Evolutionary conservation across 2,329 filamentous ascomycete genomes (phyloP).

Genomic region (Cladophialophora psammophila): DNA sequence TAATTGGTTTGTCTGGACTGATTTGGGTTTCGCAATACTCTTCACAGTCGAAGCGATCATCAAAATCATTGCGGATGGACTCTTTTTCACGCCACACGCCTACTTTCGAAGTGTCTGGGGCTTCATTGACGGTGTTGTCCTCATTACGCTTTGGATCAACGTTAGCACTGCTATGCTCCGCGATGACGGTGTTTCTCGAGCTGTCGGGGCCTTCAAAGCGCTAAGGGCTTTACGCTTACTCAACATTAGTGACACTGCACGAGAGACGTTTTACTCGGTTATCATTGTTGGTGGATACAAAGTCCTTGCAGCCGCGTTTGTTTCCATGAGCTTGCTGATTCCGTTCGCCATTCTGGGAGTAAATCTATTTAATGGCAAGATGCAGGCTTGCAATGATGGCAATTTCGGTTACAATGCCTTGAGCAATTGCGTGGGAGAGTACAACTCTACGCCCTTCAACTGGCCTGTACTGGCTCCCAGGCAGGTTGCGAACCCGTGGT

Average conservation of each 20-base stretch:
- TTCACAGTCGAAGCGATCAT: slow-evolving; percentile 87
- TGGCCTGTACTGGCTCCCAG: slow-evolving; percentile 88
- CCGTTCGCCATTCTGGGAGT: slow-evolving; percentile 96
- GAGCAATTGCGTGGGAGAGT: slow-evolving; percentile 84
- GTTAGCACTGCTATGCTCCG: slow-evolving; percentile 82
- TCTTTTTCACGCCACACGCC: slow-evolving; percentile 96
- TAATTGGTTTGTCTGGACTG: slow-evolving; percentile 96
- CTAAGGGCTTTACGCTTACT: slow-evolving; percentile 87
- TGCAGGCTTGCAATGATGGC: slow-evolving; percentile 81
- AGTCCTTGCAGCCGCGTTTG: slow-evolving; percentile 87
- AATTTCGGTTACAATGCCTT: slow-evolving; percentile 55
- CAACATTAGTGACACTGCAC: slow-evolving; percentile 94
- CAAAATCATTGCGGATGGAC: slow-evolving; percentile 93
- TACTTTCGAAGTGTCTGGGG: slow-evolving; percentile 98
- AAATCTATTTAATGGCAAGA: slow-evolving; percentile 86
- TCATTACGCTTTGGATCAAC: slow-evolving; percentile 95
- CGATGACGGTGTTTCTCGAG: slow-evolving; percentile 84
- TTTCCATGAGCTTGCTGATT: slow-evolving; percentile 91
- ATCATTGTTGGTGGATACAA: slow-evolving; percentile 96
- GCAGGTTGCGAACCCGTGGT: slow-evolving; percentile 80
- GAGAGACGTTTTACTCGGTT: slow-evolving; percentile 95
- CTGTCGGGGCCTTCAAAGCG: slow-evolving; percentile 96
- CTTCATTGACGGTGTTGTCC: slow-evolving; percentile 88
- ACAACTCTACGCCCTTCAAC: slow-evolving; percentile 74
- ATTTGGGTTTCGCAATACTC: slow-evolving; percentile 84